Evolutionary conservation across 73 alveolate species (phyloP).

Genomic region (Paramecium octaurelia): DNA sequence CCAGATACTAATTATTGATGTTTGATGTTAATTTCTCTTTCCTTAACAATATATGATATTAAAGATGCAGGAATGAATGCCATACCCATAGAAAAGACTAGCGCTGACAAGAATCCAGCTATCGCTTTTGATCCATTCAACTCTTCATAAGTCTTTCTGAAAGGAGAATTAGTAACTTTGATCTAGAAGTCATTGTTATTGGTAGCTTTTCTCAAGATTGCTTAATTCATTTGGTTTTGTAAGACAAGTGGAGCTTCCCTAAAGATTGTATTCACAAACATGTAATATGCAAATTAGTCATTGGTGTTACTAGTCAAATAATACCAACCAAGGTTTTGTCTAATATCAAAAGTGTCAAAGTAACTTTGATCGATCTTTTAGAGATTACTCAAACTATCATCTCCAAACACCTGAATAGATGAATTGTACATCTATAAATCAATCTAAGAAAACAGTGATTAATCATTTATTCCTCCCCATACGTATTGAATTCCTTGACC

Average conservation of each 20-base stretch:
- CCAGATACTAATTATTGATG: constrained; percentile 93
- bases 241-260: constrained; percentile 57
- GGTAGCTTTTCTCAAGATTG: background rate
- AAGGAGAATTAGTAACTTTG: constrained; percentile 57
- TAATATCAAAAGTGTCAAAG: background rate
- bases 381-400: constrained; percentile 22
- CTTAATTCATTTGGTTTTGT: constrained; percentile 54
- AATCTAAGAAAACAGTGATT: background rate
- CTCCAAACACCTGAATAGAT: background rate
- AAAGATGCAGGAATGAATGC: constrained; percentile 93
- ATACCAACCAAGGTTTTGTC: constrained; percentile 40
- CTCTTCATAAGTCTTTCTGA: constrained; percentile 2
- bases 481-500: background rate
- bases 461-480: background rate
- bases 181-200: background rate
- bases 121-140: constrained; percentile 16
- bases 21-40: constrained; percentile 89
- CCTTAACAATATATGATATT: constrained; percentile 86
- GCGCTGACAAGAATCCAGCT: constrained; percentile 65
- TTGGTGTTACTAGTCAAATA: background rate
- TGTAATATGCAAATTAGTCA: background rate
- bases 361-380: background rate
- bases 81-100: constrained; percentile 90
- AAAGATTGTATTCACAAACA: constrained; percentile 42
- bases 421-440: background rate